A percentile compares a stretch with the other conserved stretches of the same genome.
phyloP scores from a whole-genome alignment of 768 basidiomycete species.

The Gloeostereum incarnatum region DNA sequence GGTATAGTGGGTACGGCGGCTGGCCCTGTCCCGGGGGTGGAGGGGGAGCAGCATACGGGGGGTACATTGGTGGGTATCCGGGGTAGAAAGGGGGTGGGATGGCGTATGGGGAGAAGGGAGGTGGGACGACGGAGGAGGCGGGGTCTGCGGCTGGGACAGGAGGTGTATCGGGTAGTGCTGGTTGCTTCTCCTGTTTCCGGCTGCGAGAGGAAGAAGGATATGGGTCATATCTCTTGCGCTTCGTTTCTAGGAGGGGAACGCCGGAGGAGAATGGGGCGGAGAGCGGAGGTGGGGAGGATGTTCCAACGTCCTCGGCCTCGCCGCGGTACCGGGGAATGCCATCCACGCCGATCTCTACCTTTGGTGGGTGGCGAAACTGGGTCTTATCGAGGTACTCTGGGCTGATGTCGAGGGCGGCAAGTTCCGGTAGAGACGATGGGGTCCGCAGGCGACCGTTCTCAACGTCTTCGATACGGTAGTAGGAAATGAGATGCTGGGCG shows the following conservation, averaged over 20 bases:
- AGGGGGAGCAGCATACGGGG: no score
- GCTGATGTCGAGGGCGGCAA: conserved; percentile 79
- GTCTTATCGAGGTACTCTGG: conserved; percentile 85
- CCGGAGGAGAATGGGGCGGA: conserved; percentile 33
- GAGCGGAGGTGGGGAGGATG: conserved; percentile 26
- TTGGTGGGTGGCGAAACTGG: conserved; percentile 81
- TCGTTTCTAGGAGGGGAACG: conserved; percentile 35
- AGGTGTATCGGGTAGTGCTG: no score
- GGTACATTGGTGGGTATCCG: no score
- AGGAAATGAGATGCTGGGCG: conserved; percentile 88
- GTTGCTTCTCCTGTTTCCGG: no score
- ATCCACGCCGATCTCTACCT: conserved; percentile 76
- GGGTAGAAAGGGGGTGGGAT: no score
- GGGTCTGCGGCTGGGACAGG: no score
- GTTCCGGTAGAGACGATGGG: conserved; percentile 82
- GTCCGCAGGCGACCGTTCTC: conserved; percentile 79
- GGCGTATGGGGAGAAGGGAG: no score
- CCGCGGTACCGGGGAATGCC: conserved; percentile 77
- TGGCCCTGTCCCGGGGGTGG: no score
- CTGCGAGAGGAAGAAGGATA: no score
- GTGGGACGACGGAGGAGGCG: no score
- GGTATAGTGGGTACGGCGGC: no score
- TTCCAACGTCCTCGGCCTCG: conserved; percentile 66
- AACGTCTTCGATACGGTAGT: conserved; percentile 91
- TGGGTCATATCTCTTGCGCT: conserved; percentile 37